Percentiles rank a stretch among this genome's conserved stretches.
Conservation (phyloP, 2,329 filamentous ascomycete genomes). For the Penicillium griseofulvum region DNA sequence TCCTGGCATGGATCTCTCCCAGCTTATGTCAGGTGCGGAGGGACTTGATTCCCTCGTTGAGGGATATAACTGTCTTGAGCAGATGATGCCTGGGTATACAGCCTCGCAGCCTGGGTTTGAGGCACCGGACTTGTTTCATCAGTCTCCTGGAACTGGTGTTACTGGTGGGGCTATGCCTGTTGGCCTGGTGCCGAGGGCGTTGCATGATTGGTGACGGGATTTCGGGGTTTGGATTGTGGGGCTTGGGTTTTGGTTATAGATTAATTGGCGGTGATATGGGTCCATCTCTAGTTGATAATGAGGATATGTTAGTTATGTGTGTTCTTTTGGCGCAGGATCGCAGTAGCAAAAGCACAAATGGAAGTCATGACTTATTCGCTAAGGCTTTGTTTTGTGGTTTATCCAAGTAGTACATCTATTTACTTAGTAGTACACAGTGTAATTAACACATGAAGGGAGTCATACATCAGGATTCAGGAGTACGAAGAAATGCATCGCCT, state of each 20-base stretch:
- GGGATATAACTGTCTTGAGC: constrained; percentile 25
- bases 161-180: constrained; percentile 25
- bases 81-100: constrained; percentile 25
- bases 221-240: not conserved
- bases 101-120: constrained; percentile 16
- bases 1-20: constrained; percentile 21
- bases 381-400: not conserved
- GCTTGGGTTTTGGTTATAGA: not conserved
- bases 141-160: constrained; percentile 11
- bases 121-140: constrained; percentile 18
- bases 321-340: not conserved
- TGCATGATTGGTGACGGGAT: constrained; percentile 22
- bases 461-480: no score
- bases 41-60: constrained; percentile 27
- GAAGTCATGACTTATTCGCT: not conserved
- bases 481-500: no score
- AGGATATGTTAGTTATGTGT: not conserved
- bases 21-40: constrained; percentile 18
- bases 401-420: not conserved
- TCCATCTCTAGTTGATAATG: not conserved
- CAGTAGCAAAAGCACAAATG: not conserved
- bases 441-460: no score
- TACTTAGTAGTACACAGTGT: no score
- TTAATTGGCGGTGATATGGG: not conserved
- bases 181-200: constrained; percentile 22